A percentile compares a stretch with the other conserved stretches of the same genome.
phyloP scores from a whole-genome alignment of 495 filamentous ascomycete species.

The Xylaria cubensis region DNA sequence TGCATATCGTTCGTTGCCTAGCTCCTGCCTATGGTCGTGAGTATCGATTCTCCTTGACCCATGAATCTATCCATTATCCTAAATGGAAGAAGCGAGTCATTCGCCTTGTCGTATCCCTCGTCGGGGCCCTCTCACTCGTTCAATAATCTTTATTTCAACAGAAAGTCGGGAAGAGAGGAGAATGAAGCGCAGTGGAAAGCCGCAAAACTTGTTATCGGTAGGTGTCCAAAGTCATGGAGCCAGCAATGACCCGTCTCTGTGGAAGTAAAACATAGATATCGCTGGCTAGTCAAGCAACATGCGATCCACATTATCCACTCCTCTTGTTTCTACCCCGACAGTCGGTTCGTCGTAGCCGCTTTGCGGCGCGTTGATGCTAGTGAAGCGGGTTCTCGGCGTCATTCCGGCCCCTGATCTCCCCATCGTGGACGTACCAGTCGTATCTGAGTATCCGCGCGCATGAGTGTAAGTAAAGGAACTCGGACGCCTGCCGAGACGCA shows the following conservation, averaged over 20 bases:
- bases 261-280: background rate
- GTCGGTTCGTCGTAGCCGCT: background rate
- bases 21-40: background rate
- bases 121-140: background rate
- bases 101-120: background rate
- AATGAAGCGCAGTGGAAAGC: background rate
- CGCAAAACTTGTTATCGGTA: background rate
- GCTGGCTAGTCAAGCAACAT: slow-evolving; percentile 8
- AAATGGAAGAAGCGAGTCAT: background rate
- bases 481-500: background rate
- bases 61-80: background rate
- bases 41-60: background rate
- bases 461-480: background rate
- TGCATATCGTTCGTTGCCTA: background rate
- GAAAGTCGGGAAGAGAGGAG: background rate
- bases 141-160: background rate
- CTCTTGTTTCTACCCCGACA: background rate
- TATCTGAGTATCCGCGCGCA: slow-evolving; percentile 17
- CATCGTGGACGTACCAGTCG: background rate
- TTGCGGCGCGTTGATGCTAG: background rate
- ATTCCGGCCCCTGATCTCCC: background rate
- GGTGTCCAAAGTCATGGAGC: background rate
- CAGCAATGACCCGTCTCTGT: background rate
- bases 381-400: slow-evolving; percentile 5
- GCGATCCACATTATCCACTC: background rate